phyloP scores from a whole-genome alignment of 2,329 filamentous ascomycete species.

The Claviceps pazoutovae region DNA sequence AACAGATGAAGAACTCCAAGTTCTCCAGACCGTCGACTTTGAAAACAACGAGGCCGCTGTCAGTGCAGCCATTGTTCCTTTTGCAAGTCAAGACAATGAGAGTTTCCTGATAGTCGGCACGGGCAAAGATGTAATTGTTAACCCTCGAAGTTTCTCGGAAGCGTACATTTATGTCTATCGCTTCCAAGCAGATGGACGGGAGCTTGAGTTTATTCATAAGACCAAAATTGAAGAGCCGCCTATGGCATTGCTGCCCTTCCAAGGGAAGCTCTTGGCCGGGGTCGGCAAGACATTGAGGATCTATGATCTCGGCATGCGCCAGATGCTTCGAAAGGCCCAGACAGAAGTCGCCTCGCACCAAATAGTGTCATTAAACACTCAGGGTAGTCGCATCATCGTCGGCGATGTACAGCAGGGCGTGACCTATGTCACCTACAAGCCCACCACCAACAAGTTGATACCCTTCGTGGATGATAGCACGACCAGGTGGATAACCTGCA shows the following conservation, averaged over 20 bases:
- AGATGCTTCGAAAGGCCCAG: constrained; percentile 84
- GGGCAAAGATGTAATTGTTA: constrained; percentile 75
- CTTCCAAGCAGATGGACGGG: constrained; percentile 72
- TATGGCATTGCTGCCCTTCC: constrained; percentile 80
- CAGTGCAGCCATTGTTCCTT: constrained; percentile 70
- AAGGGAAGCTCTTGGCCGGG: constrained; percentile 77
- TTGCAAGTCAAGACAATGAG: constrained; percentile 79
- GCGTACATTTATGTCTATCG: constrained; percentile 90
- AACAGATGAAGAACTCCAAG: constrained; percentile 49
- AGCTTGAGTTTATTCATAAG: constrained; percentile 91
- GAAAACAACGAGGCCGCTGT: constrained; percentile 85
- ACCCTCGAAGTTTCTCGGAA: constrained; percentile 57
- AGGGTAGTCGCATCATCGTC: constrained; percentile 81
- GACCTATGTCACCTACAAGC: constrained; percentile 87
- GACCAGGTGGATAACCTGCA: constrained; percentile 78
- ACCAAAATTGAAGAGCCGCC: constrained; percentile 85
- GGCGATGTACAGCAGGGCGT: constrained; percentile 88
- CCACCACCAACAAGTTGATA: constrained; percentile 78
- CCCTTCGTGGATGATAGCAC: constrained; percentile 87
- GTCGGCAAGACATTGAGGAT: constrained; percentile 70
- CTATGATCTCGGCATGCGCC: constrained; percentile 86
- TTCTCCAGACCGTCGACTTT: constrained; percentile 67
- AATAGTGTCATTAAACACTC: constrained; percentile 80
- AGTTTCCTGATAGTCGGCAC: constrained; percentile 89
- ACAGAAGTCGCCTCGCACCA: constrained; percentile 63